phyloP scores from a whole-genome alignment of 2,329 filamentous ascomycete genomes.

The Fusarium staphyleae region DNA sequence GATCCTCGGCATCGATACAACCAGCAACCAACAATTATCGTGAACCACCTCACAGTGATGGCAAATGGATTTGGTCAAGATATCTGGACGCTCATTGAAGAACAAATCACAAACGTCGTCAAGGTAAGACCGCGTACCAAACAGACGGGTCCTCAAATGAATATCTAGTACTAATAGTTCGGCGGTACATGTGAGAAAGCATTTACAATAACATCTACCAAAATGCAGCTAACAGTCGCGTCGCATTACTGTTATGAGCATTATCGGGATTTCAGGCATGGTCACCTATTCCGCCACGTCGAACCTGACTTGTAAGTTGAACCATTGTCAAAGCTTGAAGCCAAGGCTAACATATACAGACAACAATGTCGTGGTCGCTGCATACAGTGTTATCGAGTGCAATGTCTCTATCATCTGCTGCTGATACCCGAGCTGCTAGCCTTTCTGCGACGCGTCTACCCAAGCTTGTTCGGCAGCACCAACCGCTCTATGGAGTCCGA shows the following conservation, averaged over 20 bases:
- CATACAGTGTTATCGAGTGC: slow-evolving; percentile 6
- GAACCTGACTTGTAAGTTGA: not conserved
- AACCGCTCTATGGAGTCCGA: not conserved
- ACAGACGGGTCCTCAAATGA: too few species aligned
- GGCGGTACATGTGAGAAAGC: not conserved
- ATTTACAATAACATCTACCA: not conserved
- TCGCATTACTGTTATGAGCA: slow-evolving; percentile 1
- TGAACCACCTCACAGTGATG: not conserved
- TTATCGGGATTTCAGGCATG: slow-evolving; percentile 2
- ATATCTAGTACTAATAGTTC: not conserved
- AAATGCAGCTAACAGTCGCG: not conserved
- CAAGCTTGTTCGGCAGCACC: slow-evolving; percentile 1
- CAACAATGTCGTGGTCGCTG: slow-evolving; percentile 7
- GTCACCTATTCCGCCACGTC: not conserved
- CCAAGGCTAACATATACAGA: not conserved
- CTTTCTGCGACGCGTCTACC: not conserved
- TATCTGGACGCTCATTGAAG: not conserved
- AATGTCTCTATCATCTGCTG: slow-evolving; percentile 5
- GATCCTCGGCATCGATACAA: not conserved
- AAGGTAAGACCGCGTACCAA: not conserved
- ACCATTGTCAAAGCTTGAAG: accelerated
- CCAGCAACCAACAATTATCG: not conserved
- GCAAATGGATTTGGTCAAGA: slow-evolving; percentile 3
- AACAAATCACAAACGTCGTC: slow-evolving; percentile 3
- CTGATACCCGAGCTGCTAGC: not conserved